These are phyloP conservation scores for Colletotrichum kahawae DNA, from an alignment of 2,329 filamentous ascomycete genomes.

Conservation along the genomic window DNA sequence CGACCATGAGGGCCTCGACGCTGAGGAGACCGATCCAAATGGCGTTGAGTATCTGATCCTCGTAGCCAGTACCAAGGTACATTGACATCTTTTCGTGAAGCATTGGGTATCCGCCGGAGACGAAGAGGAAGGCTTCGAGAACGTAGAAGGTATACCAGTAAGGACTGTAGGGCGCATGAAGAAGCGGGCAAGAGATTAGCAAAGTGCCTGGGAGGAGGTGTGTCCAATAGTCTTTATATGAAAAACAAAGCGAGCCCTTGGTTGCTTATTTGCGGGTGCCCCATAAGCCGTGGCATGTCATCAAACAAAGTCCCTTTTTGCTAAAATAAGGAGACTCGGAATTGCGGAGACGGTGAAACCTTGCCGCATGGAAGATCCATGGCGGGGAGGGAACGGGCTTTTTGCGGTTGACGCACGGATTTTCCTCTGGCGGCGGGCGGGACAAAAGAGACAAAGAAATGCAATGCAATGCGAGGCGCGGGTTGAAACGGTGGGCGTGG, in stretches of 20 bases:
- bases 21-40: conserved; percentile 53
- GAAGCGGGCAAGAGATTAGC: neutral
- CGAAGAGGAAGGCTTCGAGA: conserved; percentile 23
- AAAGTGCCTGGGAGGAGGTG: neutral
- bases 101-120: conserved; percentile 26
- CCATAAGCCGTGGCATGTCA: neutral
- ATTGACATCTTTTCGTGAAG: conserved; percentile 30
- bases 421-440: neutral
- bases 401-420: neutral
- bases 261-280: neutral
- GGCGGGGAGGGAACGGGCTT: neutral
- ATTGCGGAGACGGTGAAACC: conserved; percentile 11
- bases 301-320: neutral
- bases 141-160: conserved; percentile 28
- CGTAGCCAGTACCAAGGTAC: conserved; percentile 34
- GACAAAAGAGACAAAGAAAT: conserved; percentile 1
- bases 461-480: conserved; percentile 4
- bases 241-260: neutral
- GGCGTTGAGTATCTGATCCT: conserved; percentile 47
- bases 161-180: neutral
- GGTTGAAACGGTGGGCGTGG: conserved; percentile 10
- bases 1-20: conserved; percentile 49
- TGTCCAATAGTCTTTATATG: neutral
- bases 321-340: neutral
- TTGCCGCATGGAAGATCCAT: conserved; percentile 16